A percentile compares a stretch with the other conserved stretches of the same genome.
These are phyloP conservation scores for Mycena polygramma DNA, from an alignment of 768 basidiomycete species.

Conservation along the genomic window DNA sequence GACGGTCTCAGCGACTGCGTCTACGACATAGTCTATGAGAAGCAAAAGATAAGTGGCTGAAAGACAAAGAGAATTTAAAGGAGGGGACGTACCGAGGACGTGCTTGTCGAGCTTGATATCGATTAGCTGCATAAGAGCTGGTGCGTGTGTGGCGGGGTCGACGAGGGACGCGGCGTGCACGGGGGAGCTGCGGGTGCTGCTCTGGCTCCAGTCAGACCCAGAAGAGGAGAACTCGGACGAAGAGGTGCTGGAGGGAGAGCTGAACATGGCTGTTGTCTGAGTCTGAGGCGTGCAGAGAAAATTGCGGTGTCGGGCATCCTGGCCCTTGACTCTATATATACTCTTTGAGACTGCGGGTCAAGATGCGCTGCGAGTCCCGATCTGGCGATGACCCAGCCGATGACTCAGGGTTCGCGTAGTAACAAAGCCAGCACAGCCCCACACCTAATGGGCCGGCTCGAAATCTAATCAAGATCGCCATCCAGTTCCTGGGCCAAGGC, in stretches of 20 bases:
- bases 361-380: neutral
- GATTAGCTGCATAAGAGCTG: slow-evolving; percentile 20
- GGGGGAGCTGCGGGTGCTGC: neutral
- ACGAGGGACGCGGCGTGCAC: slow-evolving; percentile 19
- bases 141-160: slow-evolving; percentile 22
- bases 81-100: too few species aligned
- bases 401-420: too few species aligned
- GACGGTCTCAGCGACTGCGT: slow-evolving; percentile 30
- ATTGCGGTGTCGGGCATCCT: neutral
- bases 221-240: neutral
- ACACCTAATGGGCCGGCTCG: too few species aligned
- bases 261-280: neutral
- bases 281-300: neutral
- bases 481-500: too few species aligned
- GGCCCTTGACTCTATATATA: neutral
- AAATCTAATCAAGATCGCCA: too few species aligned
- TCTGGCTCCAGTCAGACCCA: neutral
- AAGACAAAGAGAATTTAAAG: too few species aligned
- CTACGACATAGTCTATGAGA: slow-evolving; percentile 31
- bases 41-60: too few species aligned
- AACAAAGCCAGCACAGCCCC: too few species aligned
- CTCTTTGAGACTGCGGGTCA: neutral
- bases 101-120: slow-evolving; percentile 19
- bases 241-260: neutral
- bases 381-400: neutral